Evolutionary conservation across 1,284 basidiomycete species (phyloP).

Genomic region (Cryptococcus sp.): DNA sequence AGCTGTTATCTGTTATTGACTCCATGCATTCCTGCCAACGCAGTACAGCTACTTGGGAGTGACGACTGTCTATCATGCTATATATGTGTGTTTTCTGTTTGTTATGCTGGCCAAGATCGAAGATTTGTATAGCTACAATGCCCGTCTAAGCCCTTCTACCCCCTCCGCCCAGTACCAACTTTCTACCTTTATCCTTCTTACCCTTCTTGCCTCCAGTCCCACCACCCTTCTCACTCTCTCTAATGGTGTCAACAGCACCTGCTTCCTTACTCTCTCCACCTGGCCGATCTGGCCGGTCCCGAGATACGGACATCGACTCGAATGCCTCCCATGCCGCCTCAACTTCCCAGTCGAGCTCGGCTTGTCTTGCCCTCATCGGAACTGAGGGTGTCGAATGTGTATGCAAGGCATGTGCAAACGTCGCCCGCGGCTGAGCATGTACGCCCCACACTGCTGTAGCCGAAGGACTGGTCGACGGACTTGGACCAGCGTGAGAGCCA

Average conservation of each 20-base stretch:
- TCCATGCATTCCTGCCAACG: no score
- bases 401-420: conserved; percentile 35
- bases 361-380: conserved; percentile 15
- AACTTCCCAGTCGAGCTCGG: conserved; percentile 64
- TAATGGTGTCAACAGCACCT: conserved; percentile 50
- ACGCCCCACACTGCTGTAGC: conserved; percentile 23
- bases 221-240: conserved; percentile 39
- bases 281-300: neutral
- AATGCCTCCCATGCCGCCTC: conserved; percentile 79
- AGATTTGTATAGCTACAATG: neutral
- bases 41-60: no score
- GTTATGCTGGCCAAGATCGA: no score
- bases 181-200: conserved; percentile 57
- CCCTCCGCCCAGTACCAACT: conserved; percentile 65
- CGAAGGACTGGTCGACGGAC: conserved; percentile 28
- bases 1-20: no score
- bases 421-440: conserved; percentile 18
- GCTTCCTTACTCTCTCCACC: conserved; percentile 2
- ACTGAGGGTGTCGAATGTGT: conserved; percentile 25
- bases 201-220: conserved; percentile 61
- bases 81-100: no score
- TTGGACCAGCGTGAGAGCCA: conserved; percentile 3
- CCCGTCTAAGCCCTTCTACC: conserved; percentile 22
- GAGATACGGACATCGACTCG: conserved; percentile 50
- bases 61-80: no score